Percentiles rank a stretch among this genome's conserved stretches.
These are phyloP conservation scores for Apiospora marii DNA, from an alignment of 2,329 filamentous ascomycete species.

Conservation along the genomic window DNA sequence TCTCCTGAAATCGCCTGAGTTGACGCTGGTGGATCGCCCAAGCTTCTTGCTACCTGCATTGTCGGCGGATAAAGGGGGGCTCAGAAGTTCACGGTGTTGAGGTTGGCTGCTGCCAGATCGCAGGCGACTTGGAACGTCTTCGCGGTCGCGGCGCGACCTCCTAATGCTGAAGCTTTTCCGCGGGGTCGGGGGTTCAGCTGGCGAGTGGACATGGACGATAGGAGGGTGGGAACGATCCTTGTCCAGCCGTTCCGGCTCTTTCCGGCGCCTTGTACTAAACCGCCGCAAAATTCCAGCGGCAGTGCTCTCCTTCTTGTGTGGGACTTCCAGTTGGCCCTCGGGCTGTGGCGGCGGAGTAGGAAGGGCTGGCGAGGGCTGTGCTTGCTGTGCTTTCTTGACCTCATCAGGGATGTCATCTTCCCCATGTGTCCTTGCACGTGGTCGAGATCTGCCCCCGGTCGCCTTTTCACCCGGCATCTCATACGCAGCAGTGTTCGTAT, in stretches of 20 bases:
- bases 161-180: slow-evolving; percentile 91
- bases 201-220: slow-evolving; percentile 79
- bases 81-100: slow-evolving; percentile 80
- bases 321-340: slow-evolving; percentile 66
- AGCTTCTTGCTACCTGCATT: slow-evolving; percentile 71
- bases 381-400: slow-evolving; percentile 65
- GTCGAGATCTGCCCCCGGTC: slow-evolving; percentile 82
- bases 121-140: slow-evolving; percentile 55
- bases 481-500: slow-evolving; percentile 85
- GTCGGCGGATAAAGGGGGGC: slow-evolving; percentile 72
- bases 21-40: slow-evolving; percentile 89
- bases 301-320: slow-evolving; percentile 83
- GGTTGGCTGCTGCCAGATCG: slow-evolving; percentile 70
- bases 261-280: slow-evolving; percentile 86
- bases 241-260: slow-evolving; percentile 69
- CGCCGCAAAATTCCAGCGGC: slow-evolving; percentile 85
- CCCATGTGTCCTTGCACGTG: slow-evolving; percentile 89
- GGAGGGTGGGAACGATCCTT: slow-evolving; percentile 75
- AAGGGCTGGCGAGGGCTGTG: slow-evolving; percentile 54
- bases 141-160: slow-evolving; percentile 61
- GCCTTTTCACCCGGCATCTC: slow-evolving; percentile 90
- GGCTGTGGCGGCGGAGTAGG: slow-evolving; percentile 46
- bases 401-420: slow-evolving; percentile 87
- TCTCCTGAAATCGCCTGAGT: slow-evolving; percentile 81
- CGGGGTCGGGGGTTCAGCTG: slow-evolving; percentile 71